Evolutionary conservation across 257 asterid species (phyloP).

Genomic region (Przewalskia tangutica): DNA sequence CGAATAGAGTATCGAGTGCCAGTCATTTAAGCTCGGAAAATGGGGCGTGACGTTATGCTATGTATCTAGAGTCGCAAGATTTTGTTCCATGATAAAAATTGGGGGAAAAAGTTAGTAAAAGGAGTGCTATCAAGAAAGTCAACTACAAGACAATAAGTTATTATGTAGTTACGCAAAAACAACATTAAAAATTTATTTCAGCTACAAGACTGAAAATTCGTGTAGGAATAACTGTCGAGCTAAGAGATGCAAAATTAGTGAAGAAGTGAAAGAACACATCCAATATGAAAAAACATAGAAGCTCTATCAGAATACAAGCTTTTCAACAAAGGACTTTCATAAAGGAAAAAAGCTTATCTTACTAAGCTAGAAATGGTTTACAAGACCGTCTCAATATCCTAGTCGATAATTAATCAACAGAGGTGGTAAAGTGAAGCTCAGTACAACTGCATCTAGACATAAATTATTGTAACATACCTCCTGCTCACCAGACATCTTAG

Average conservation of each 20-base stretch:
- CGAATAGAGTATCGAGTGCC: background rate
- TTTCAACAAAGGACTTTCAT: background rate
- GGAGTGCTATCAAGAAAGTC: background rate
- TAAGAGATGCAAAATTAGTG: background rate
- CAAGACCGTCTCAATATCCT: background rate
- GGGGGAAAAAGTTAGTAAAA: background rate
- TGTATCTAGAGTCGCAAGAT: background rate
- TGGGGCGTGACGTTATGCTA: background rate
- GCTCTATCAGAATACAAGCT: background rate
- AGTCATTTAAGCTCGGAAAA: background rate
- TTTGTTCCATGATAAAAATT: background rate
- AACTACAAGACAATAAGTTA: background rate
- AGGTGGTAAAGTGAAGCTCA: background rate
- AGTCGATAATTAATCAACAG: background rate
- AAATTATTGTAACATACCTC: conserved; percentile 48
- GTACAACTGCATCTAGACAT: background rate
- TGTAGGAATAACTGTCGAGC: background rate
- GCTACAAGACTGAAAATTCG: background rate
- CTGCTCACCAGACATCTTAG: conserved; percentile 48
- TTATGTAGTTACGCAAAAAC: background rate
- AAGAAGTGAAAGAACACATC: background rate
- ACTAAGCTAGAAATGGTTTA: background rate
- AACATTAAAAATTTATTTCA: background rate
- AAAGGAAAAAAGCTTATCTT: background rate
- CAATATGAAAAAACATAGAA: background rate